Evolutionary conservation across 1,139 yeast species (phyloP).

Genomic region (Kodamaea alishanica): DNA sequence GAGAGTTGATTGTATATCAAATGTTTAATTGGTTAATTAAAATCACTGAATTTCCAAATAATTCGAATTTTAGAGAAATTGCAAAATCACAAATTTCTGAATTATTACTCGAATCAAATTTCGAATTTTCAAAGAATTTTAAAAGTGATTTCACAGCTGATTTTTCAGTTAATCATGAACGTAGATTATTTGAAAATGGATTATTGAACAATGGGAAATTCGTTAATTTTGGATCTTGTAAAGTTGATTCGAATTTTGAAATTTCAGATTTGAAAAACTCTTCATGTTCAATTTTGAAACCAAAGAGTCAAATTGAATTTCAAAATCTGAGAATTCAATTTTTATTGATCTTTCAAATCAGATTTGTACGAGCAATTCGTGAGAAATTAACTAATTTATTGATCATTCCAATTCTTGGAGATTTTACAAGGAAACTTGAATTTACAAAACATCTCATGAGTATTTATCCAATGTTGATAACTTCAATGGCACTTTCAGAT

Average conservation of each 20-base stretch:
- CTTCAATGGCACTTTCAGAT: slow-evolving; percentile 48
- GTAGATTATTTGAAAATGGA: slow-evolving; percentile 31
- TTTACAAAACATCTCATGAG: slow-evolving; percentile 53
- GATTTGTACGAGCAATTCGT: slow-evolving; percentile 52
- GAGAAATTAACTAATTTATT: slow-evolving; percentile 43
- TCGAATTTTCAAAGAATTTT: slow-evolving; percentile 23
- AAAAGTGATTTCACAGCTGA: slow-evolving; percentile 20
- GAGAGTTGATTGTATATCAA: slow-evolving; percentile 43
- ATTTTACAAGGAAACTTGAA: slow-evolving; percentile 38
- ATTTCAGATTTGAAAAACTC: slow-evolving; percentile 15
- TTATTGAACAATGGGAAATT: slow-evolving; percentile 26
- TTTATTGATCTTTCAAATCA: slow-evolving; percentile 51
- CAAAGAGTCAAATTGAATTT: not conserved
- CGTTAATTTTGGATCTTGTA: slow-evolving; percentile 21
- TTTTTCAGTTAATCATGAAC: slow-evolving; percentile 13
- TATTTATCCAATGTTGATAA: slow-evolving; percentile 52
- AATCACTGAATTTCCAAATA: slow-evolving; percentile 30
- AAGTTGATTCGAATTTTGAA: slow-evolving; percentile 13
- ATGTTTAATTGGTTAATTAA: slow-evolving; percentile 51
- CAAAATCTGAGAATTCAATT: slow-evolving; percentile 48
- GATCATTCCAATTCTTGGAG: slow-evolving; percentile 53
- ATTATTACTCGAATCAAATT: slow-evolving; percentile 29
- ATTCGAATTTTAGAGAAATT: slow-evolving; percentile 23
- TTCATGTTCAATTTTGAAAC: slow-evolving; percentile 6
- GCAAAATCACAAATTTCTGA: slow-evolving; percentile 23